Base-by-base conservation (phyloP, 148 eudicot genomes). In the Diospyros lotus region DNA sequence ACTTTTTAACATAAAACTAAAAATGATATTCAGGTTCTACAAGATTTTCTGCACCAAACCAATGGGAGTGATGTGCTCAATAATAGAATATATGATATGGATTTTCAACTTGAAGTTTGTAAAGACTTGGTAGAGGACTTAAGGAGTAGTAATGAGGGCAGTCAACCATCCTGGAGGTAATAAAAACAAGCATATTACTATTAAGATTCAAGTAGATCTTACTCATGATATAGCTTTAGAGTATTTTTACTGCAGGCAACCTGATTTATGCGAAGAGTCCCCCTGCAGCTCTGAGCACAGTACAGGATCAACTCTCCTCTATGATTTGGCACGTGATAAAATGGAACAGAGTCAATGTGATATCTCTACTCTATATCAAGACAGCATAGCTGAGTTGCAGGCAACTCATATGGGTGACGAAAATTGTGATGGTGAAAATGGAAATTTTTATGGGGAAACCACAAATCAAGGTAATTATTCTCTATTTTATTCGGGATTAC, bases 111-210 rank as follows among this genome's bases (percentile, higher is more conserved):
- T 39, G 92, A 89, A 65, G 83, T 82, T 79, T 76, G 85, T 58
- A 88, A 83, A 74, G 84, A 85, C 56, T 82, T 91, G 79, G 66
- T 89, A 76, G 91, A 87, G 79, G 91, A 91, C 75, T 75, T 89
- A 68, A 82, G 81, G 71, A 84, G 83, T 82, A 69, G 82, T 74
- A 79, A 78, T 64, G 85, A 82, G 50, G 86, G 80, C 63, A 85
- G 79, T 78, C 88, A 83, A 69, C 81, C 76, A 72, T 82, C 87
- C 71, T 83, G 86, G 79, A 90, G 99, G 99, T 95, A 80, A 48
- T 4, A 48, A 48, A 48, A 48, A 48, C 0, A 48, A 48, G 54
- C 9, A 72, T 4, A 14, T 9, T 38, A 54, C 60, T 45, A 44
- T 45, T 62, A 17, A 44, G 51, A 48, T 38, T 43, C 44, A 68